Evolutionary conservation across 805 yeast genomes (phyloP), one percentile per base, ranked within the genome.

Genomic region (Lachancea kluyveri): DNA sequence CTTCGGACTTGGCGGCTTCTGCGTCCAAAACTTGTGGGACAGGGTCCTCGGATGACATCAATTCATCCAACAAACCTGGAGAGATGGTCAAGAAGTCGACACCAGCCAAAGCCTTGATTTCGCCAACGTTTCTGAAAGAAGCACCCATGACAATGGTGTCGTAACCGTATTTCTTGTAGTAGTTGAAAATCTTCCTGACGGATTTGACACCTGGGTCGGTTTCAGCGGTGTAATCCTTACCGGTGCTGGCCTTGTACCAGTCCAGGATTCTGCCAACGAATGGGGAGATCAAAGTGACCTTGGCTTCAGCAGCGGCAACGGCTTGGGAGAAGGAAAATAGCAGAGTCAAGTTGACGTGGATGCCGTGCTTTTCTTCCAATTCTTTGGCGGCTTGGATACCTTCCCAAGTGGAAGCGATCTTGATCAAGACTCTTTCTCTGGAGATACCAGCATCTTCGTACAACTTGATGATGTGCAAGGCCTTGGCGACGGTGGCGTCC

Each of bases 61-160:
- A 76, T 67, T 84, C 81, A 67, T 90, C 96, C 63, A 92, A 78
- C 55, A 92, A 72, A 59, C 72, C 74, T 61, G 97, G 97, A 52
- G 97, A 73, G 55, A 92, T 87, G 59, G 99, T 92, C 67, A 92
- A 73, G 77, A 69, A 87, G 64, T 92, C 99, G 59, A 85, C 79
- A 64, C 99, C 99, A 39, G 98, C 96, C 53, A 92, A 73, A 52
- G 94, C 95, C 66, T 79, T 81, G 67, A 92, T 85, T 71, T 90
- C 98, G 50, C 87, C 95, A 42, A 70, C 65, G 74, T 88, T 92
- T 79, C 99, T 90, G 87, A 92, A 90, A 39, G 97, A 90, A 40
- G 99, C 99, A 67, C 98, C 99, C 99, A 92, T 92, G 59, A 92
- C 97, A 60, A 92, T 88, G 63, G 99, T 92, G 55, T 90, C 74